Evolutionary conservation across 164 flowering plant genomes (phyloP).

Genomic region (Dillenia turbinata): DNA sequence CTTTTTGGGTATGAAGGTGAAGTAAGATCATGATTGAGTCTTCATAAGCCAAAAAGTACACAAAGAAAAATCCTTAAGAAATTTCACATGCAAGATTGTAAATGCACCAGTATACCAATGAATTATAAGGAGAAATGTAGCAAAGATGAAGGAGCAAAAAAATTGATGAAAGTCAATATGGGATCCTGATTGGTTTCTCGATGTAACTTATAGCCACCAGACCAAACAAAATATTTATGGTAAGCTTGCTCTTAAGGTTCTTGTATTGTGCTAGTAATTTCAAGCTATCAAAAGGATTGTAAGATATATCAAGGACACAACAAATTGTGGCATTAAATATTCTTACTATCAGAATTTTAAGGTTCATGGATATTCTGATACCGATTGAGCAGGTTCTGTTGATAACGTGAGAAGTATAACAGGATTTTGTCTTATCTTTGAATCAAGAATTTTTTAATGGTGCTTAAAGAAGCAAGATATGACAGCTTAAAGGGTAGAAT

Average conservation of each 20-base stretch:
- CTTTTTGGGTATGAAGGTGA: constrained; percentile 2
- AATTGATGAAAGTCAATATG: neutral
- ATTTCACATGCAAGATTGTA: constrained; percentile 1
- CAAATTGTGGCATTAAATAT: neutral
- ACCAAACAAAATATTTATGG: neutral
- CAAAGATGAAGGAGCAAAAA: neutral
- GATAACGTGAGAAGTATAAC: neutral
- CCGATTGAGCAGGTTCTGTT: neutral
- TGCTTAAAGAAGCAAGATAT: neutral
- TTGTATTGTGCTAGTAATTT: neutral
- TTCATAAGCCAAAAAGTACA: constrained; percentile 1
- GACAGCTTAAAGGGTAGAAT: neutral
- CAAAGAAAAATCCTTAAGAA: constrained; percentile 1
- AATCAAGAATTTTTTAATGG: neutral
- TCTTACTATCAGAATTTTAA: neutral
- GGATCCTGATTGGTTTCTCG: neutral
- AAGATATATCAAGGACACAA: neutral
- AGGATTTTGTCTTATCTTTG: neutral
- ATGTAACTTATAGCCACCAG: neutral
- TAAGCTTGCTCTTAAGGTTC: neutral
- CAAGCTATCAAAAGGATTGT: neutral
- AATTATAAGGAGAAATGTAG: constrained; percentile 1
- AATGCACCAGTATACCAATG: neutral
- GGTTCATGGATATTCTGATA: neutral
- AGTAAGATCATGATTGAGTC: neutral